A percentile compares a stretch with the other conserved stretches of the same genome.
These are phyloP conservation scores for Fallopia convolvulus DNA, from an alignment of 148 eudicot genomes.

Conservation along the genomic window DNA sequence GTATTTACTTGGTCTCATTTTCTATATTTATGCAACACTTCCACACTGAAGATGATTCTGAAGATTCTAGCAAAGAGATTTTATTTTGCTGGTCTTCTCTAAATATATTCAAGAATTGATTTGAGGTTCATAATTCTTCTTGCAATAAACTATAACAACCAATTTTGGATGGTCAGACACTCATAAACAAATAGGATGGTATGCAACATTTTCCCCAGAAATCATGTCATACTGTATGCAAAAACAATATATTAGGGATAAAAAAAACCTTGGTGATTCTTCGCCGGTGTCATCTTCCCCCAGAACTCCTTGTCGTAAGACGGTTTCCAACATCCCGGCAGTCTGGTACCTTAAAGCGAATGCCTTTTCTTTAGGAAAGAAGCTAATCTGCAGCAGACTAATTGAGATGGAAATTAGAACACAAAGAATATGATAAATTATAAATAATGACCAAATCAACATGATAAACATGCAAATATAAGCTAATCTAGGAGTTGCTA, in stretches of 20 bases:
- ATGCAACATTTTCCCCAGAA: background rate
- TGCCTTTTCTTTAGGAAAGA: conserved; percentile 77
- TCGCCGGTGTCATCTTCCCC: conserved; percentile 98
- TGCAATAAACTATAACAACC: background rate
- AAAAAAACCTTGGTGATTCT: conserved; percentile 69
- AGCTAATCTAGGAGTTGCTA: background rate
- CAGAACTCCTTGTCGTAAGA: conserved; percentile 79
- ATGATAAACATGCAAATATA: background rate
- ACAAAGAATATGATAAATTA: background rate
- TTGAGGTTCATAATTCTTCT: background rate
- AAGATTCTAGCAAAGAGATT: background rate
- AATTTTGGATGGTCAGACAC: background rate
- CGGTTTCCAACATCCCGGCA: conserved; percentile 89
- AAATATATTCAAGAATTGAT: background rate
- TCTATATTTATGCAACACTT: background rate
- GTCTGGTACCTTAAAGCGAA: conserved; percentile 90
- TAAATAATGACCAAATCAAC: background rate
- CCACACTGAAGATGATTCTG: background rate
- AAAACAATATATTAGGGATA: background rate
- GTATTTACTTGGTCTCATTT: background rate
- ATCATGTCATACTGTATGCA: background rate
- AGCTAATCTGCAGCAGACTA: conserved; percentile 86
- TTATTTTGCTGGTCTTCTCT: background rate
- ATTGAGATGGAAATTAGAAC: conserved; percentile 29
- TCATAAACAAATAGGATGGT: background rate